Conservation (phyloP, 352 stramenopile genomes). For the Globisporangium paddicum region DNA sequence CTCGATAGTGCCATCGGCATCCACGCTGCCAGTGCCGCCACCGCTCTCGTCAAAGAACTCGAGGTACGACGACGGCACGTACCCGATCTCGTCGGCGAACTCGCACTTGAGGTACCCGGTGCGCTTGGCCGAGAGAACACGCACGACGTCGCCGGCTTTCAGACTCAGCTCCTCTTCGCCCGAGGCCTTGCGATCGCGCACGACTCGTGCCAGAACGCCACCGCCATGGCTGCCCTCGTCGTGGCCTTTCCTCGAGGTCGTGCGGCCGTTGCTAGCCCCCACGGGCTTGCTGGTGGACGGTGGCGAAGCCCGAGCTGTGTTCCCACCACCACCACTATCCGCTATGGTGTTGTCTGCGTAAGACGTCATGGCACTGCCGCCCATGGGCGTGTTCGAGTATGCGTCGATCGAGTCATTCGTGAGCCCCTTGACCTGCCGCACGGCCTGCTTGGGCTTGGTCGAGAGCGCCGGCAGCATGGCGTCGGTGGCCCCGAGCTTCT, state of each 20-base stretch:
- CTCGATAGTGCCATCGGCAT: slow-evolving; percentile 16
- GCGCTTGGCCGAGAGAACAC: slow-evolving; percentile 71
- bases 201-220: slow-evolving; percentile 39
- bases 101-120: slow-evolving; percentile 84
- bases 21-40: slow-evolving; percentile 2
- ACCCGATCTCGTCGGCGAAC: slow-evolving; percentile 60
- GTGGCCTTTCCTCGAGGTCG: slow-evolving; percentile 13
- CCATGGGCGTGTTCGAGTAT: slow-evolving; percentile 64
- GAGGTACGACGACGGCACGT: slow-evolving; percentile 80
- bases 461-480: slow-evolving; percentile 75
- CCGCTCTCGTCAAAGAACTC: slow-evolving; percentile 60
- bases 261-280: slow-evolving; percentile 14
- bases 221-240: slow-evolving; percentile 17
- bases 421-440: slow-evolving; percentile 74
- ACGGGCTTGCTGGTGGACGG: slow-evolving; percentile 15
- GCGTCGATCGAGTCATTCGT: slow-evolving; percentile 86
- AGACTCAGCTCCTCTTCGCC: slow-evolving; percentile 73
- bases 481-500: not conserved
- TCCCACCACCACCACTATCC: slow-evolving; percentile 10
- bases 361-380: slow-evolving; percentile 16
- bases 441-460: slow-evolving; percentile 78
- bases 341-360: slow-evolving; percentile 55
- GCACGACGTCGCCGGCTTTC: slow-evolving; percentile 55
- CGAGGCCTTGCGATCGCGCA: slow-evolving; percentile 71
- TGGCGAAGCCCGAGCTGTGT: slow-evolving; percentile 17